Evolutionary conservation across 352 stramenopile species (phyloP), one percentile per base, ranked within the genome.

Genomic region (Phytophthora megakarya): DNA sequence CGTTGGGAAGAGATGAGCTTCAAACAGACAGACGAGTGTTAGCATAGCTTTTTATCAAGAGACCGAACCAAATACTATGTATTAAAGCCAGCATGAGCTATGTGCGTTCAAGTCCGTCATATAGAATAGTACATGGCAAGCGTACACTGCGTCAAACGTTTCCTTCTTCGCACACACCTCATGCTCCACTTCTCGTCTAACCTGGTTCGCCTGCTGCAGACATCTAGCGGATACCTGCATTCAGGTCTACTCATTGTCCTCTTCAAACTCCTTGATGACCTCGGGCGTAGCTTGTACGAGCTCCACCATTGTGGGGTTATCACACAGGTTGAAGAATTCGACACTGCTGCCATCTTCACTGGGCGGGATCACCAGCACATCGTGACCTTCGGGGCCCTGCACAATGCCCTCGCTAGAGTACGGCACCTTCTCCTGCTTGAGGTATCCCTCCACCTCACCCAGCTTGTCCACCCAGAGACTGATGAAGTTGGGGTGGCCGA

Each of bases 401-500:
- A 81, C 67, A 48, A 92, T 70, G 25, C 78, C 78, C 22, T 91
- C 83, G 57, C 65, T 82, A 4, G 61, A 47, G 71, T 78, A 74
- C 7, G 83, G 80, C 44, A 92, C 78, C 30, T 88, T 80, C 62
- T 92, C 60, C 35, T 78, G 62, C 67, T 88, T 75, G 18, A 95
- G 71, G 55, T 84, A 93, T 25, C 68, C 51, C 56, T 92, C 79
- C 25, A 89, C 81, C 58, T 83, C 75, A 25, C 58, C 47, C 25
- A 95, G 70, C 64, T 89, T 82, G 67, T 95, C 86, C 44, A 95
- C 79, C 76, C 81, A 95, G 16, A 95, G 67, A 37, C 81, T 92
- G 61, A 95, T 88, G 65, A 93, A 95, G 79, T 95, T 95, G 13
- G 84, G 77, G 63, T 88, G 65, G 38, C 76, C 56, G 70, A 91